These are phyloP conservation scores for Diaporthe batatas DNA, from an alignment of 2,329 filamentous ascomycete species.

Conservation along the genomic window DNA sequence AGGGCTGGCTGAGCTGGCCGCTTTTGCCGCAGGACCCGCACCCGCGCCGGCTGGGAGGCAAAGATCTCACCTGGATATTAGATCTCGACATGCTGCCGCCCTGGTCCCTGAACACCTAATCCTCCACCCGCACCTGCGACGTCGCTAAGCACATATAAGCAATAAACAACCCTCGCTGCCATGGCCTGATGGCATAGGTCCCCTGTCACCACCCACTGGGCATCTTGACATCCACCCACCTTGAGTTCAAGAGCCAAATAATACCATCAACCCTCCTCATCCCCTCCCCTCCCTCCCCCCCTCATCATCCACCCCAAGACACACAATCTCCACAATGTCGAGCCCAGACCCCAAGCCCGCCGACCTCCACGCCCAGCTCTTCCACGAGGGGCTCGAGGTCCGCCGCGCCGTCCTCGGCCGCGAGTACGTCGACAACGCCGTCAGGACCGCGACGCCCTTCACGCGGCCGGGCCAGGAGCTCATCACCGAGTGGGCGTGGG, in stretches of 20 bases:
- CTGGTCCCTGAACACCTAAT: not conserved
- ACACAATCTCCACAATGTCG: not conserved
- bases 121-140: not conserved
- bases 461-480: slow-evolving; percentile 70
- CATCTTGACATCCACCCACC: too few relatives aligned
- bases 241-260: not conserved
- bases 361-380: slow-evolving; percentile 61
- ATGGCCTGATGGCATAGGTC: not conserved
- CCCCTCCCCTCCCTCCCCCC: too few relatives aligned
- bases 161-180: not conserved
- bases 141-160: slow-evolving; percentile 1
- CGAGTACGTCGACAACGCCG: slow-evolving; percentile 68
- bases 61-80: not conserved
- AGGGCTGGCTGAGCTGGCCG: not conserved
- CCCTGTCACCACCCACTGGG: too few relatives aligned
- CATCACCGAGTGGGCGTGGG: slow-evolving; percentile 73
- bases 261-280: too few relatives aligned
- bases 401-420: slow-evolving; percentile 70
- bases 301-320: not conserved
- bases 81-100: not conserved
- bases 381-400: slow-evolving; percentile 70
- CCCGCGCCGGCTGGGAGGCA: not conserved
- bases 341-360: not conserved
- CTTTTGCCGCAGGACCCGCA: slow-evolving; percentile 18
- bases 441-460: slow-evolving; percentile 68